phyloP scores from a whole-genome alignment of 31 red algal species.

The Pterothamnion heteromorphum region DNA sequence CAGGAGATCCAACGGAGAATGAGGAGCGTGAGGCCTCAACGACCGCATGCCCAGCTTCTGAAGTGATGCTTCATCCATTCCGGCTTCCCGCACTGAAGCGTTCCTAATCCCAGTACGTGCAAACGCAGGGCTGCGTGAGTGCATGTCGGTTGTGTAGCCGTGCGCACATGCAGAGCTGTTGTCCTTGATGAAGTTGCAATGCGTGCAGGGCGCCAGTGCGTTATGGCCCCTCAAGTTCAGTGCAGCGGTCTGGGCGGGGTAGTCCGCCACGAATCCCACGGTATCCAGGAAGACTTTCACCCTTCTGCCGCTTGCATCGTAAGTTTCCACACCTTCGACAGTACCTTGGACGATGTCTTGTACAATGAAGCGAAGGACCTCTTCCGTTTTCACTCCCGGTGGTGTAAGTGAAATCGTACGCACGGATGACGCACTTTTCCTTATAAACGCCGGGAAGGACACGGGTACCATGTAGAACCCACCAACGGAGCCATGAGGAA shows the following conservation, averaged over 20 bases:
- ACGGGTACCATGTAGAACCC: neutral
- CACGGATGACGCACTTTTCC: neutral
- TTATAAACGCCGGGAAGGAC: neutral
- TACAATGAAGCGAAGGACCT: neutral
- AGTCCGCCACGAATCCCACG: neutral
- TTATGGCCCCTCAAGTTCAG: neutral
- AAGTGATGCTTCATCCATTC: too few species aligned
- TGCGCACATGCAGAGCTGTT: too few species aligned
- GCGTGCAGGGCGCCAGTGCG: neutral
- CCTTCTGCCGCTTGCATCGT: neutral
- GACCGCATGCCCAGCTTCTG: too few species aligned
- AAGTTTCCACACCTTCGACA: neutral
- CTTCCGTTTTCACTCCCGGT: neutral
- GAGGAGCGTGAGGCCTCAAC: too few species aligned
- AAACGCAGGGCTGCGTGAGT: too few species aligned
- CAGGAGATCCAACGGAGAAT: too few species aligned
- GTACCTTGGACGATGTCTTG: neutral
- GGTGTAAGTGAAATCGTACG: neutral
- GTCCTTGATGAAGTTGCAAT: neutral
- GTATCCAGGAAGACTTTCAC: neutral
- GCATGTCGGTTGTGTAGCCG: too few species aligned
- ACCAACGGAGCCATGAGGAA: too few species aligned
- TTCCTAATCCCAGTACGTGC: too few species aligned
- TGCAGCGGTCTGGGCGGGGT: neutral
- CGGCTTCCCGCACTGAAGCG: too few species aligned